phyloP scores from a whole-genome alignment of 192 early-diverging fungal genomes.

The Pilaira anomala region DNA sequence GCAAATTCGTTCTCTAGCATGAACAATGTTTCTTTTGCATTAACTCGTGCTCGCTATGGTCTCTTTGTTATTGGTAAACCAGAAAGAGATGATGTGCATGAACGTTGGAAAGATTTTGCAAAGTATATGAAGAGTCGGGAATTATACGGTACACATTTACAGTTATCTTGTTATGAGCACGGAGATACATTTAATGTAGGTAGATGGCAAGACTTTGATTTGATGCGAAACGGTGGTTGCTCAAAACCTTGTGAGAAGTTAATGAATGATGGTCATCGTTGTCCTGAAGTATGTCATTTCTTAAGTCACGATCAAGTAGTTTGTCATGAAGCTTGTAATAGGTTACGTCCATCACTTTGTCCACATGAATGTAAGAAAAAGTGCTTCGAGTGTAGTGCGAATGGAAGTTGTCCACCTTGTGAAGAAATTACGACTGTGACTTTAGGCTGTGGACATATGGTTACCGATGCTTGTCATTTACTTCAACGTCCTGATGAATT shows the following conservation, averaged over 20 bases:
- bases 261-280: slow-evolving; percentile 26
- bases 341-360: slow-evolving; percentile 14
- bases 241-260: slow-evolving; percentile 5
- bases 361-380: slow-evolving; percentile 18
- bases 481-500: not conserved
- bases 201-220: slow-evolving; percentile 7
- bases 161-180: not conserved
- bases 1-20: not conserved
- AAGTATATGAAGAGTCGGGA: slow-evolving; percentile 18
- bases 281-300: slow-evolving; percentile 27
- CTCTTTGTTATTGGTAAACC: slow-evolving; percentile 22
- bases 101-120: not conserved
- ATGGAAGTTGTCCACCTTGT: slow-evolving; percentile 22
- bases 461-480: not conserved
- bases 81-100: not conserved
- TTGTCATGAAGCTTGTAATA: slow-evolving; percentile 16
- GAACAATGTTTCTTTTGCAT: slow-evolving; percentile 10
- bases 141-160: not conserved
- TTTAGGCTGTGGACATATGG: slow-evolving; percentile 6
- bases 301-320: not conserved
- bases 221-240: slow-evolving; percentile 26
- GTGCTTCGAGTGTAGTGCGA: slow-evolving; percentile 17
- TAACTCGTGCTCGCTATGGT: slow-evolving; percentile 26
- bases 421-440: not conserved
- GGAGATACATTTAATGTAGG: not conserved